Conservation (phyloP, 2,329 filamentous ascomycete genomes). For the Calonectria pseudoreteaudii region DNA sequence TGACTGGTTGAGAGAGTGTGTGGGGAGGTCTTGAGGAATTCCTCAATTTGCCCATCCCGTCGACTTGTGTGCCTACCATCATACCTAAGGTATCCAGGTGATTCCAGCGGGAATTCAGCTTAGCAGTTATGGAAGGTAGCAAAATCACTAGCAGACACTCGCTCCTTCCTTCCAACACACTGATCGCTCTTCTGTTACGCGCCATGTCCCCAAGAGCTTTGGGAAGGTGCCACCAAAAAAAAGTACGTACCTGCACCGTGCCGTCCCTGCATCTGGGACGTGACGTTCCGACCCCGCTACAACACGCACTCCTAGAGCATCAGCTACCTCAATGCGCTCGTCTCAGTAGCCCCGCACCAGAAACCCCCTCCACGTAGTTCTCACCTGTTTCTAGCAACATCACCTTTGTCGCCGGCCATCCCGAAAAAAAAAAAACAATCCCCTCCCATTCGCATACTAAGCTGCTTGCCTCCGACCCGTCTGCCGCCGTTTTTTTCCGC, state of each 20-base stretch:
- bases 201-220: background rate
- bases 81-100: background rate
- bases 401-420: conserved; percentile 39
- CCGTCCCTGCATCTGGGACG: conserved; percentile 32
- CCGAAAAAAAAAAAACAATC: background rate
- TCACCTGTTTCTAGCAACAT: conserved; percentile 21
- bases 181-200: background rate
- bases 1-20: background rate
- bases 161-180: background rate
- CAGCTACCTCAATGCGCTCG: conserved; percentile 11
- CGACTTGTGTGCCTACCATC: background rate
- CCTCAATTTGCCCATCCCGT: background rate
- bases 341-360: conserved; percentile 37
- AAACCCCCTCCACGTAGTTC: conserved; percentile 11
- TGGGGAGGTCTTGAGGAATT: background rate
- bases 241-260: conserved; percentile 33
- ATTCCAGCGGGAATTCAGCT: background rate
- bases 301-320: conserved; percentile 10
- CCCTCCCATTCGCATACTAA: background rate
- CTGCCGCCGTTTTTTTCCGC: background rate
- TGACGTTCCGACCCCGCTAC: conserved; percentile 41
- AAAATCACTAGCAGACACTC: background rate
- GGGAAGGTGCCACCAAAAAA: background rate
- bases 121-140: background rate
- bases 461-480: background rate